Base-by-base conservation (phyloP, 1,284 basidiomycete species). In the Pisolithus thermaeus region DNA sequence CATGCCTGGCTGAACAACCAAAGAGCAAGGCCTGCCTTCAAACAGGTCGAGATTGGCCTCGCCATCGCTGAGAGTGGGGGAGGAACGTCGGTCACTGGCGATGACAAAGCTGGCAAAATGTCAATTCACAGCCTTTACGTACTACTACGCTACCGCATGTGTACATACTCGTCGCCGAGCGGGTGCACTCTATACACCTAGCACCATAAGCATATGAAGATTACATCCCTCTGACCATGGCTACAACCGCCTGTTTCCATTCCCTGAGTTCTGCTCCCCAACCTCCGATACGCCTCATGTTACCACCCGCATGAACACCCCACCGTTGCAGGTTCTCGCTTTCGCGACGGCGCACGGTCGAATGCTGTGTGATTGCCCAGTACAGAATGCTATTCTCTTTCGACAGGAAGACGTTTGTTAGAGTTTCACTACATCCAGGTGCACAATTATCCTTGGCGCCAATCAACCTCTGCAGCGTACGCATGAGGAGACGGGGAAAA, bases 361-460 rank as follows among this genome's bases (percentile, higher is more conserved):
- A 60, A 56, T 81, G 78, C 1, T 75, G 41, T 23, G 64, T 72
- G 38, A 81, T 59, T 57, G 75, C 79, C 76, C 75, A 84, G 74
- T 74, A 77, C 1, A 83, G 45, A 53, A 83, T 80, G 61, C 79
- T 79, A 1, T 35, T 14, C 0, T 78, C 63, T 27, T 64, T 69
- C 6, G 75, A 76, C 53, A 78, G 75, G 59, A 81, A 74, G 5
- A 70, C 69, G 47, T 70, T 64, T 3, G 58, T 52, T 12, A 70
- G 47, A 11, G 40, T 59, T 58, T 83, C 80, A n/a, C 55, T 44
- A 61, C 80, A 83, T 4, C 76, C 80, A 5, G 72, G 69, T 42
- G 74, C 74, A 62, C 80, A 81, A 1, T 70, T 67, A 9, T 44
- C 36, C 4, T 64, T 49, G 18, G 69, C 50, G 2, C 73, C 52